These are phyloP conservation scores for Mariannaea sp. DNA, from an alignment of 2,329 filamentous ascomycete species.

Conservation along the genomic window DNA sequence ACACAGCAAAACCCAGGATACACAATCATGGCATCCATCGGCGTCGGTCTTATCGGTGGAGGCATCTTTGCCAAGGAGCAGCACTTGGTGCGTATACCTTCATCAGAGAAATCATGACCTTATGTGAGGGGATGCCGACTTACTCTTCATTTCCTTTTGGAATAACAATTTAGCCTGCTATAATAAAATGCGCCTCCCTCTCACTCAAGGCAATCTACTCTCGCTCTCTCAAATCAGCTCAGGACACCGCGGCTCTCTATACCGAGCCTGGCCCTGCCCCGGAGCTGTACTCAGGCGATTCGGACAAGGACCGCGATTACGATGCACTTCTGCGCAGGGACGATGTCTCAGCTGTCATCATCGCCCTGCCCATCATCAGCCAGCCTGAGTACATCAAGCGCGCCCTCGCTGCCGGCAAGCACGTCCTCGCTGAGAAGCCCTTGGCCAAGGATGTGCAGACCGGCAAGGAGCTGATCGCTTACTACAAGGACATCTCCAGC, in stretches of 20 bases:
- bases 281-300: slow-evolving; percentile 64
- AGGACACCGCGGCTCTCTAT: slow-evolving; percentile 48
- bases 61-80: slow-evolving; percentile 66
- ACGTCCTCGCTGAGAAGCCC: slow-evolving; percentile 73
- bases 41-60: slow-evolving; percentile 65
- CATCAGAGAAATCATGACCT: neutral
- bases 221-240: slow-evolving; percentile 62
- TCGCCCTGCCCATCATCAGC: slow-evolving; percentile 65
- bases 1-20: too few species aligned
- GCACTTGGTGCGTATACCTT: slow-evolving; percentile 52
- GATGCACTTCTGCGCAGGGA: slow-evolving; percentile 57
- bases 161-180: slow-evolving; percentile 61
- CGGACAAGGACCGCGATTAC: slow-evolving; percentile 50
- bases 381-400: slow-evolving; percentile 64
- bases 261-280: slow-evolving; percentile 37
- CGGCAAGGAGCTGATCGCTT: slow-evolving; percentile 48
- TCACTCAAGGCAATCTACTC: slow-evolving; percentile 70
- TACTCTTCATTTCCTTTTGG: too few species aligned
- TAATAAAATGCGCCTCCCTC: slow-evolving; percentile 56
- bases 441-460: slow-evolving; percentile 62
- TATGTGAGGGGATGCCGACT: neutral
- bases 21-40: slow-evolving; percentile 45
- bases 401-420: slow-evolving; percentile 67
- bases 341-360: slow-evolving; percentile 60
- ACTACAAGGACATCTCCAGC: slow-evolving; percentile 36